phyloP scores from a whole-genome alignment of 2,329 filamentous ascomycete species.

The Chrysosphaeria jannelii region DNA sequence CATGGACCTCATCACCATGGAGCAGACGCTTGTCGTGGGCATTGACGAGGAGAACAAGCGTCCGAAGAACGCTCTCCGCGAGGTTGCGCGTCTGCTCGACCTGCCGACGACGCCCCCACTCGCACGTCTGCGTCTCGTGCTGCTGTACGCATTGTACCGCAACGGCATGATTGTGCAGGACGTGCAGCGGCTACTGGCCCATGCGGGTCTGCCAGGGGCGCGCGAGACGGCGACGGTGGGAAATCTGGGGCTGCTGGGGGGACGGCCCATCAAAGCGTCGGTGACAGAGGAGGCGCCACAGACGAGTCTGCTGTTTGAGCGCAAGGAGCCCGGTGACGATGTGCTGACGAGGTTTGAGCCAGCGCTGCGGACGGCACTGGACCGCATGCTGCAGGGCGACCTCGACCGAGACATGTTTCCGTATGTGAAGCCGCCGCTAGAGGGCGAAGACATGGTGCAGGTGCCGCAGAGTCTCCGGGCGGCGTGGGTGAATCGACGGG shows the following conservation, averaged over 20 bases:
- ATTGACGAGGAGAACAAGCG: conserved; percentile 79
- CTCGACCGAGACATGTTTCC: conserved; percentile 39
- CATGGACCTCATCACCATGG: conserved; percentile 57
- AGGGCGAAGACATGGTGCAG: conserved; percentile 25
- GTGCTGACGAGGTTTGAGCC: conserved; percentile 71
- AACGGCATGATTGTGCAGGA: conserved; percentile 66
- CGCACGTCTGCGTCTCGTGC: conserved; percentile 60
- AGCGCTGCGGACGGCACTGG: conserved; percentile 53
- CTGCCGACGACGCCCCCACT: conserved; percentile 40
- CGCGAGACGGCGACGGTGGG: conserved; percentile 41
- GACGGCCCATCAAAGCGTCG: conserved; percentile 50
- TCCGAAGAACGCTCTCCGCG: conserved; percentile 64
- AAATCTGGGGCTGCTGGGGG: conserved; percentile 62
- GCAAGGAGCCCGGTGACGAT: conserved; percentile 30
- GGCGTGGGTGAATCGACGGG: conserved; percentile 61
- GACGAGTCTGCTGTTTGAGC: conserved; percentile 38
- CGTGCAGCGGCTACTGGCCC: conserved; percentile 53
- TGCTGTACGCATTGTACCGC: conserved; percentile 62
- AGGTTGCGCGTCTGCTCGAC: conserved; percentile 66
- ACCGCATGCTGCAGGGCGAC: conserved; percentile 35
- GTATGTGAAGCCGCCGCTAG: conserved; percentile 39
- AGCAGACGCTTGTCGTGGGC: conserved; percentile 77
- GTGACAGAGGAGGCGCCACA: conserved; percentile 17
- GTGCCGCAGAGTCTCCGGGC: conserved; percentile 54
- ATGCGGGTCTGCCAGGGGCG: conserved; percentile 48